Percentiles rank a stretch among this genome's conserved stretches.
These are phyloP conservation scores for Dillenia suffruticosa DNA, from an alignment of 164 flowering plant species.

Conservation along the genomic window DNA sequence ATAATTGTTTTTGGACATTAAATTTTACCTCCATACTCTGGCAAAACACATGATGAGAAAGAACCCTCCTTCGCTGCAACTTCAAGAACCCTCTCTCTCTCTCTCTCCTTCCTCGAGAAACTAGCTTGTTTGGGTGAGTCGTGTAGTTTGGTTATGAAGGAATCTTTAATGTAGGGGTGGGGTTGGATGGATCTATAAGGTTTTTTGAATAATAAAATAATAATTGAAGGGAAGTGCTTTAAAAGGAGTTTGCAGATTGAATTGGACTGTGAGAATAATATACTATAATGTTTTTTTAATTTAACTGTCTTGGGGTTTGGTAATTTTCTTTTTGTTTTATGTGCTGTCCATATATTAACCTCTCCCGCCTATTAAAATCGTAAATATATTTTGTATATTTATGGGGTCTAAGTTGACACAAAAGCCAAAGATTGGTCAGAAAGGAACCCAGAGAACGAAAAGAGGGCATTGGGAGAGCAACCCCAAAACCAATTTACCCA, in stretches of 20 bases:
- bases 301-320: conserved; percentile 20
- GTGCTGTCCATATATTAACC: conserved; percentile 19
- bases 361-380: conserved; percentile 4
- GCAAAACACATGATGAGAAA: conserved; percentile 1
- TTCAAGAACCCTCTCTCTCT: conserved; percentile 13
- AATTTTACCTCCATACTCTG: no score
- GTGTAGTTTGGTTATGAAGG: conserved; percentile 26
- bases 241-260: conserved; percentile 30
- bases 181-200: conserved; percentile 51
- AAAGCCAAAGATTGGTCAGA: conserved; percentile 53
- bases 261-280: conserved; percentile 13
- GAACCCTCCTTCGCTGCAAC: conserved; percentile 6
- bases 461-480: conserved; percentile 38
- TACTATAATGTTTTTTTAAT: conserved; percentile 1
- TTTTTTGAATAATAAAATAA: conserved; percentile 24
- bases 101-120: background rate
- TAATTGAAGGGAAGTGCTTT: conserved; percentile 17
- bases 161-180: conserved; percentile 19
- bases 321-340: conserved; percentile 47
- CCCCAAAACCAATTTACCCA: conserved; percentile 12
- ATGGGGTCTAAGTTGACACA: conserved; percentile 11
- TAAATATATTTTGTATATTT: no score
- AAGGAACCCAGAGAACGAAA: conserved; percentile 15
- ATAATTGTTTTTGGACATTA: no score
- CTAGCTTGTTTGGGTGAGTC: conserved; percentile 13